Percentiles rank a stretch among this genome's conserved stretches.
These are phyloP conservation scores for Xerocomellus dryophilus DNA, from an alignment of 768 basidiomycete species.

Conservation along the genomic window DNA sequence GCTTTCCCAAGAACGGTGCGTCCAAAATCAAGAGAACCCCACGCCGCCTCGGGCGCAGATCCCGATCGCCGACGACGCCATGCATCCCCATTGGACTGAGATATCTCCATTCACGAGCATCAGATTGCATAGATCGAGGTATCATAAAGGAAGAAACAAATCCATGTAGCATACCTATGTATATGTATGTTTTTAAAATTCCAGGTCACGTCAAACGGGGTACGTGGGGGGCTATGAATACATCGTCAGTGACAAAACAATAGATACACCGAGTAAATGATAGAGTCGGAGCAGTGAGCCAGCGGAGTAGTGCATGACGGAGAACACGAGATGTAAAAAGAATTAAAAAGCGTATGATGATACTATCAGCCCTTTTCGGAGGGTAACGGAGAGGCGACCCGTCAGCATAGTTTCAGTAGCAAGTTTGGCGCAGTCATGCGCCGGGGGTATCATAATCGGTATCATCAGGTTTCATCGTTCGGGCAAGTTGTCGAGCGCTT, in stretches of 20 bases:
- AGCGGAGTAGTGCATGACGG: constrained; percentile 9
- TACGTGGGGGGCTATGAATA: constrained; percentile 16
- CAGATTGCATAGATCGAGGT: constrained; percentile 9
- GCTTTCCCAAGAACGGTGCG: no score
- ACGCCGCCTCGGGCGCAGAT: neutral
- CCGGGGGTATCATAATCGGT: neutral
- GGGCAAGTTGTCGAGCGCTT: constrained; percentile 21
- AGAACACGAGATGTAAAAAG: neutral
- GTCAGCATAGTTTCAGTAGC: neutral
- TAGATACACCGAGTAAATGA: constrained; percentile 19
- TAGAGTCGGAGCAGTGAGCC: constrained; percentile 10
- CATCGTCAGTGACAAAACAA: constrained; percentile 18
- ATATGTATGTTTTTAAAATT: neutral
- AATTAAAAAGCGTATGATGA: neutral
- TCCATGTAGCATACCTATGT: constrained; percentile 9
- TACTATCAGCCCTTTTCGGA: neutral
- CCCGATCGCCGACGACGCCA: neutral
- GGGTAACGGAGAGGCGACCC: neutral
- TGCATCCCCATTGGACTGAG: neutral
- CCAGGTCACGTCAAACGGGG: neutral
- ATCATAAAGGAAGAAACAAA: neutral
- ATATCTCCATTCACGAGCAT: constrained; percentile 1
- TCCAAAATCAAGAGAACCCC: no score
- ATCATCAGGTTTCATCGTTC: constrained; percentile 18
- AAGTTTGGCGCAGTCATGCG: neutral